Conservation (phyloP, 1,284 basidiomycete species). For the Phylloporus sp. region DNA sequence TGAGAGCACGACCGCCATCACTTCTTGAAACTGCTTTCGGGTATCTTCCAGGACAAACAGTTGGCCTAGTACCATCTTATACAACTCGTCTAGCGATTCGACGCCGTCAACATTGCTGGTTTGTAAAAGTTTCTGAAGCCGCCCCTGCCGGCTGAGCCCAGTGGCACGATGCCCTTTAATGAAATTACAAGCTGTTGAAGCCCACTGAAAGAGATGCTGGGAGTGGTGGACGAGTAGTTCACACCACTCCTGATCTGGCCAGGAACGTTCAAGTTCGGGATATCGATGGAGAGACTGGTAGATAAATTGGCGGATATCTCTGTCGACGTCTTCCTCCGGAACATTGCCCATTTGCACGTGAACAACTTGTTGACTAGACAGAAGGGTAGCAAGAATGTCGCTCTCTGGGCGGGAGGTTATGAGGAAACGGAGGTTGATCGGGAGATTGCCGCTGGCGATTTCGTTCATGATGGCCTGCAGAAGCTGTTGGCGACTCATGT, state of each 20-base stretch:
- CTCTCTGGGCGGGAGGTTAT: not conserved
- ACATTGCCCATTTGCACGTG: too few relatives aligned
- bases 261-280: not conserved
- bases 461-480: conserved; percentile 22
- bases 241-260: not conserved
- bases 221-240: not conserved
- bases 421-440: conserved; percentile 4
- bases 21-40: not conserved
- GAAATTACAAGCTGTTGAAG: too few relatives aligned
- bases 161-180: too few relatives aligned
- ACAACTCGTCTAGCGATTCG: not conserved
- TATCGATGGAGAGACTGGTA: not conserved
- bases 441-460: conserved; percentile 54
- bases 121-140: not conserved
- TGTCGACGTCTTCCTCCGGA: not conserved
- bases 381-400: not conserved
- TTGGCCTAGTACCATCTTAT: not conserved
- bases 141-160: too few relatives aligned
- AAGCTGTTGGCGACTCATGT: not conserved
- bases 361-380: not conserved
- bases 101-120: not conserved
- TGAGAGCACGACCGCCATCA: not conserved
- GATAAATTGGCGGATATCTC: not conserved
- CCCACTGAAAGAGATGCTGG: not conserved
- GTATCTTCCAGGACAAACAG: not conserved